Conservation (phyloP, 139 green algal genomes). For the Tetradesmus lagerheimii region DNA sequence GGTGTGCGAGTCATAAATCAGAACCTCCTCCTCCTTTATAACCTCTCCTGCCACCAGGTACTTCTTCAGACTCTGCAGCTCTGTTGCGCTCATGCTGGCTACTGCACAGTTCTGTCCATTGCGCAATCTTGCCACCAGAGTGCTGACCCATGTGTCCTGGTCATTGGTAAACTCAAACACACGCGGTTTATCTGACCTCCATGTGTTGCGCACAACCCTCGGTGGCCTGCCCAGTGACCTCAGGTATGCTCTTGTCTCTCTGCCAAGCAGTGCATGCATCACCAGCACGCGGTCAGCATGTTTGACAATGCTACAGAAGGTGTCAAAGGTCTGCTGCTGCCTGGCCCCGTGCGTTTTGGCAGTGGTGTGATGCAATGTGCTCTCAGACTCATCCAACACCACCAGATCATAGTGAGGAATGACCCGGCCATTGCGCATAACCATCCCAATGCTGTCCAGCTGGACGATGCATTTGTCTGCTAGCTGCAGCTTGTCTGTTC, state of each 20-base stretch:
- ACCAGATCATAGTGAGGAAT: background rate
- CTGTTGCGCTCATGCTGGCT: too few relatives aligned
- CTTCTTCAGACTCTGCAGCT: too few relatives aligned
- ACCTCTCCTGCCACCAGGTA: too few relatives aligned
- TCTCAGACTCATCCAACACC: slow-evolving; percentile 17
- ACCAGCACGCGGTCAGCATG: background rate
- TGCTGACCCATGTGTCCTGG: too few relatives aligned
- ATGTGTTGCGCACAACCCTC: slow-evolving; percentile 2
- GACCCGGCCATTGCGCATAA: background rate
- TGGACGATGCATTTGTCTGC: background rate
- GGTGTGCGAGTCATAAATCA: too few relatives aligned
- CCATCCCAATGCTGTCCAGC: slow-evolving; percentile 8
- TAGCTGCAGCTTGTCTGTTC: background rate
- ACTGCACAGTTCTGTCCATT: too few relatives aligned
- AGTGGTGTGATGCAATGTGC: background rate
- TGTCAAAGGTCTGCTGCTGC: background rate
- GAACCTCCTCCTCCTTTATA: too few relatives aligned
- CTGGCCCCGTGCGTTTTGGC: background rate
- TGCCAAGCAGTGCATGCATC: background rate
- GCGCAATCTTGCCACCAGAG: too few relatives aligned
- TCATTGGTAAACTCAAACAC: background rate
- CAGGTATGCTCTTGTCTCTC: background rate
- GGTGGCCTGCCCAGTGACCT: background rate
- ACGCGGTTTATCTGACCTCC: background rate
- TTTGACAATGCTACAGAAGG: background rate